Evolutionary conservation across 2,329 filamentous ascomycete genomes (phyloP), one percentile per base, ranked within the genome.

Genomic region (Phialophora expanda): DNA sequence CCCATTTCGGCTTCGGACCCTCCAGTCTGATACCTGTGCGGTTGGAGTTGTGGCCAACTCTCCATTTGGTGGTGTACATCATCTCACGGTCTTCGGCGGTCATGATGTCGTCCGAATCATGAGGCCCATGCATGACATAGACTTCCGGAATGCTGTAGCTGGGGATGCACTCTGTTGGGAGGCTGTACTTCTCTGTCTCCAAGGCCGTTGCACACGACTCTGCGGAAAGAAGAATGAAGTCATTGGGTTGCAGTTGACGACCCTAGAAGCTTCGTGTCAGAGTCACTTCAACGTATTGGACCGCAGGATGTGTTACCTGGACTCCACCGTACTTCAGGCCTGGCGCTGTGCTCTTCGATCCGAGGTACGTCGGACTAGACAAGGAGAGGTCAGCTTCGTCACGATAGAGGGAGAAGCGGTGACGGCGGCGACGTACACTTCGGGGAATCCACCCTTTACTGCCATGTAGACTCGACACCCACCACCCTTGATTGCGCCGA

Each of bases 391-490:
- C 34, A 41, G 34, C 34, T 41, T 41, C 34, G 12, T 41, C 34
- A 41, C 14, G 14, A 41, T 41, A 14, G 14, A 41, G 12, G 34
- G 34, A 41, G 34, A 41, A 17, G 34, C 14, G 4, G 3, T 41
- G 34, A 14, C 34, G 14, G 34, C 14, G 4, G 80, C 34, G 4
- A 80, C 75, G 14, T 85, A 82, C 0, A 88, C 78, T n/a, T 75
- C 76, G 1, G 82, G 80, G 64, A 87, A 81, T 0, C 85, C 85
- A 9, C 85, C 84, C 60, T 80, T 79, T 0, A 89, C 77, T 3
- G 86, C 85, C 0, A 89, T 78, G 71, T 88, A 89, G 1, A 81
- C 78, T 58, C 87, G 78, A 69, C 84, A 86, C 0, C 86, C 85
- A 11, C 20, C 22, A 11, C 77, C 80, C 4, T 76, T 81, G 0